Percentiles rank a stretch among this genome's conserved stretches.
These are phyloP conservation scores for Favolaschia claudopus DNA, from an alignment of 768 basidiomycete species.

Conservation along the genomic window DNA sequence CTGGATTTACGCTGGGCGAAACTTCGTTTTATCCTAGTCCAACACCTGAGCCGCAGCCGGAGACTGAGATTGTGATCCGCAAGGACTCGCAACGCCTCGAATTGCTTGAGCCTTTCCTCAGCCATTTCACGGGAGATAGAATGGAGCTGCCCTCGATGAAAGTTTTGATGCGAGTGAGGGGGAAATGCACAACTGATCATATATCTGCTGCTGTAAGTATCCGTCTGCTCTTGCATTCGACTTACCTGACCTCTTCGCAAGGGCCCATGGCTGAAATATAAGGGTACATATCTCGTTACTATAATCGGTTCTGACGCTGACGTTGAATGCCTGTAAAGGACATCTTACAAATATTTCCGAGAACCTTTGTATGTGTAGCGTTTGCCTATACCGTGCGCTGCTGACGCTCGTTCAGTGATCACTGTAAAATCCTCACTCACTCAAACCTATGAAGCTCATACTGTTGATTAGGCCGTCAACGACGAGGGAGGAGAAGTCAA, in stretches of 20 bases:
- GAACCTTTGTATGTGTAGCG: conserved; percentile 86
- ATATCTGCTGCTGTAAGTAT: conserved; percentile 89
- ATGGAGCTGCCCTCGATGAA: conserved; percentile 84
- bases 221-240: background rate
- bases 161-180: conserved; percentile 89
- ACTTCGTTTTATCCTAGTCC: conserved; percentile 80
- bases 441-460: conserved; percentile 1
- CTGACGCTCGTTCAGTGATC: conserved; percentile 64
- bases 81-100: conserved; percentile 87
- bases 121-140: conserved; percentile 67
- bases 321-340: conserved; percentile 98
- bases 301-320: conserved; percentile 61
- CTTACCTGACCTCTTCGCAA: conserved; percentile 36
- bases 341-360: conserved; percentile 97
- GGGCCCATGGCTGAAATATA: conserved; percentile 99
- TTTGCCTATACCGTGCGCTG: background rate
- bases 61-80: conserved; percentile 79
- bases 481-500: conserved; percentile 96
- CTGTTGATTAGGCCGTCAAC: conserved; percentile 75
- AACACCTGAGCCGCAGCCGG: conserved; percentile 75
- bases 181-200: conserved; percentile 99
- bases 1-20: conserved; percentile 83
- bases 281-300: conserved; percentile 54
- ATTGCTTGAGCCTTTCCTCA: conserved; percentile 82
- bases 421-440: conserved; percentile 56